phyloP scores from a whole-genome alignment of 2,329 filamentous ascomycete genomes.

The Basipetospora chlamydospora region DNA sequence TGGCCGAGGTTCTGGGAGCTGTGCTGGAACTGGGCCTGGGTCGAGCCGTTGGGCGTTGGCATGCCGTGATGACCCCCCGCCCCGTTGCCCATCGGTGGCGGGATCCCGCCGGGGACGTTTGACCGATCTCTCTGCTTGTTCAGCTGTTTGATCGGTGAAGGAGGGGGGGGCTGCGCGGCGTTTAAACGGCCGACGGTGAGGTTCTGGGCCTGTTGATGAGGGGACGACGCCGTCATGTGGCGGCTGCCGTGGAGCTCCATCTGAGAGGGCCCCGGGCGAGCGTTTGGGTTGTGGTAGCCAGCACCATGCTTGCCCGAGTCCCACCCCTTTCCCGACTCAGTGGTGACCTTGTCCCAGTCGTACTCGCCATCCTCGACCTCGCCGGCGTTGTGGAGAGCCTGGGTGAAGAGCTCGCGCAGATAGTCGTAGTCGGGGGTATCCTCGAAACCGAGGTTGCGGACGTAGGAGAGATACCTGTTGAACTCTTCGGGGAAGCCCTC shows the following conservation, averaged over 20 bases:
- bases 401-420: slow-evolving; percentile 87
- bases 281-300: slow-evolving; percentile 58
- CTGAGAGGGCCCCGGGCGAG: slow-evolving; percentile 65
- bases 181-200: slow-evolving; percentile 83
- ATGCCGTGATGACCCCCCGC: slow-evolving; percentile 60
- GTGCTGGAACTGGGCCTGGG: slow-evolving; percentile 92
- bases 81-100: slow-evolving; percentile 63
- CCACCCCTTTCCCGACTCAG: slow-evolving; percentile 73
- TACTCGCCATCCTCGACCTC: slow-evolving; percentile 97
- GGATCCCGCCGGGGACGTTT: slow-evolving; percentile 62
- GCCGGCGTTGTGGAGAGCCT: slow-evolving; percentile 84
- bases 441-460: slow-evolving; percentile 94
- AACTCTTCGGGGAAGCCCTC: slow-evolving; percentile 95
- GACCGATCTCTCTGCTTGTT: slow-evolving; percentile 60
- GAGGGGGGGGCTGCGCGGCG: slow-evolving; percentile 79
- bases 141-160: slow-evolving; percentile 70
- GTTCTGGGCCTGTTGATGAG: slow-evolving; percentile 46
- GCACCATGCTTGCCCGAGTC: slow-evolving; percentile 56
- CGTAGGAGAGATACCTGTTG: slow-evolving; percentile 93
- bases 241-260: slow-evolving; percentile 69
- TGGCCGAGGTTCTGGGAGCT: slow-evolving; percentile 76
- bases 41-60: slow-evolving; percentile 76
- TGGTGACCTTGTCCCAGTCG: slow-evolving; percentile 98
- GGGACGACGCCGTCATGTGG: slow-evolving; percentile 49
- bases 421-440: slow-evolving; percentile 98